Conservation (phyloP, 805 yeast genomes). For the Blastobotrys robertii region DNA sequence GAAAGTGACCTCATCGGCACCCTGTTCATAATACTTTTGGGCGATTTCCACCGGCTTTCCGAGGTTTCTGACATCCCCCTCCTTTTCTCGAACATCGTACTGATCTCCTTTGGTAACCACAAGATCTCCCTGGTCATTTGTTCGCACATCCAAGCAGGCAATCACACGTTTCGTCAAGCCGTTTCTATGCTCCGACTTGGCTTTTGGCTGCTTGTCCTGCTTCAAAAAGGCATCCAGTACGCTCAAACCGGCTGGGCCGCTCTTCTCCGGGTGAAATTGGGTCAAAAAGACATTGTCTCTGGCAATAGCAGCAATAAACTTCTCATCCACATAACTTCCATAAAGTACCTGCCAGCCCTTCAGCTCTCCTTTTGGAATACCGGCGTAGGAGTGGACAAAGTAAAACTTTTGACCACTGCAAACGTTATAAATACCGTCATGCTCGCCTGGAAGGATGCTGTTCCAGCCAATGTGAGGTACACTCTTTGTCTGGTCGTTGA, state of each 20-base stretch:
- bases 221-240: slow-evolving; percentile 65
- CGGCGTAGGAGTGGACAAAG: slow-evolving; percentile 93
- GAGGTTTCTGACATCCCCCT: slow-evolving; percentile 67
- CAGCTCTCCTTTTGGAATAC: slow-evolving; percentile 35
- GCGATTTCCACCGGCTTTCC: slow-evolving; percentile 97
- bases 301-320: slow-evolving; percentile 71
- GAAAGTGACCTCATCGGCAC: slow-evolving; percentile 96
- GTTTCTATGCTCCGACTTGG: not conserved
- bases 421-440: slow-evolving; percentile 45
- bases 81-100: slow-evolving; percentile 81
- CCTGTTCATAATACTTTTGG: slow-evolving; percentile 79
- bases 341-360: slow-evolving; percentile 64
- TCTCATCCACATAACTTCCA: slow-evolving; percentile 67
- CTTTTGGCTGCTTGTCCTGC: slow-evolving; percentile 25
- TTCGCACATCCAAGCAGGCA: slow-evolving; percentile 95
- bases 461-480: slow-evolving; percentile 99
- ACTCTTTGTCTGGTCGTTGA: slow-evolving; percentile 54
- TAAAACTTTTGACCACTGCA: slow-evolving; percentile 66
- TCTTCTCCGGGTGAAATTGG: slow-evolving; percentile 98
- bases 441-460: slow-evolving; percentile 22
- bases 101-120: slow-evolving; percentile 99
- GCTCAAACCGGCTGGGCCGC: slow-evolving; percentile 81
- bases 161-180: slow-evolving; percentile 87
- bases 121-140: slow-evolving; percentile 88
- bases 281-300: slow-evolving; percentile 83